A percentile compares a stretch with the other conserved stretches of the same genome.
Conservation (phyloP, 1,284 basidiomycete genomes). For the Bondarzewia mesenterica region DNA sequence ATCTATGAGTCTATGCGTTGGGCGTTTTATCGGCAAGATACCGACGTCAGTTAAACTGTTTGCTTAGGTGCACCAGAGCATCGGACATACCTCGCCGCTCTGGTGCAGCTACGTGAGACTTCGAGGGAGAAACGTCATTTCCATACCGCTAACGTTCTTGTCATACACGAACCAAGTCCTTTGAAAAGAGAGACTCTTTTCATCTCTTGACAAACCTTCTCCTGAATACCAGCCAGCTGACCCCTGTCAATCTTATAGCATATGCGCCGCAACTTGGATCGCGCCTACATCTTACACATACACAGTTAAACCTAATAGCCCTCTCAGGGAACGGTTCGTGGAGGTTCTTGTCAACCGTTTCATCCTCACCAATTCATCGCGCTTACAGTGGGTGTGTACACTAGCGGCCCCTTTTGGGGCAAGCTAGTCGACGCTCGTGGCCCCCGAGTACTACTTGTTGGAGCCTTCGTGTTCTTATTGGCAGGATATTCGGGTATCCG, state of each 20-base stretch:
- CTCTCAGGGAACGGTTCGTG: conserved; percentile 55
- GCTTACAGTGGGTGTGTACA: conserved; percentile 47
- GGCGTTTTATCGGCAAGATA: too few species aligned
- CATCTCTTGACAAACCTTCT: neutral
- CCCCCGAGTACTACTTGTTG: conserved; percentile 41
- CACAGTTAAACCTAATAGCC: conserved; percentile 68
- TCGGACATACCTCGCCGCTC: too few species aligned
- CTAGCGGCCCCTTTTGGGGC: conserved; percentile 61
- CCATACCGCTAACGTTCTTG: too few species aligned
- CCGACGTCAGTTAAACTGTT: too few species aligned
- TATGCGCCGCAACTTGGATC: conserved; percentile 76
- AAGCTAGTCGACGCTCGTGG: conserved; percentile 58
- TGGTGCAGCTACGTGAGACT: too few species aligned
- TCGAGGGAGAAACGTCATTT: too few species aligned
- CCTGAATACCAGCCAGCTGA: neutral
- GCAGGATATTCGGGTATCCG: conserved; percentile 63
- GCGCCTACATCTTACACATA: conserved; percentile 64
- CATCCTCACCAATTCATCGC: neutral
- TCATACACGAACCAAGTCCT: too few species aligned
- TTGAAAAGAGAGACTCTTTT: neutral
- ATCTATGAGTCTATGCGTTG: too few species aligned
- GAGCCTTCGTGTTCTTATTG: conserved; percentile 44
- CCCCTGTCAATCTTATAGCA: conserved; percentile 31
- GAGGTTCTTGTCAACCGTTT: conserved; percentile 5
- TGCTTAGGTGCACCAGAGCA: too few species aligned